Base-by-base conservation (phyloP, 1,284 basidiomycete species). In the Sanghuangporus weigelae region DNA sequence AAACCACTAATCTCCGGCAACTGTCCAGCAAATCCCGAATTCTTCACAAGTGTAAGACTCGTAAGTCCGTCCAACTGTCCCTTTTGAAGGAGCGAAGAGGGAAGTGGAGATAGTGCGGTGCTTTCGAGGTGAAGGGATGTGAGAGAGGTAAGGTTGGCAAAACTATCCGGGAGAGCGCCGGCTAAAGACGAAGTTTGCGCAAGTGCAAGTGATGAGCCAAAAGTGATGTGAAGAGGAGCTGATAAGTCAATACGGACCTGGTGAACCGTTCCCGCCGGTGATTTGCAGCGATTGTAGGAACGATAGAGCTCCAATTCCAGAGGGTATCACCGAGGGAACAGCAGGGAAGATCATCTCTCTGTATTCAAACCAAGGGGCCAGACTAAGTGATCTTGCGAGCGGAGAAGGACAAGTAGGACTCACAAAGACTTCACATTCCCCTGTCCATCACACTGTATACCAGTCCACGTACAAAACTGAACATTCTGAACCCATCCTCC, bases 401-500 rank as follows among this genome's bases (percentile, higher is more conserved):
- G 35, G 49, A 21, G 40, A 39, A 21, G 16, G 31, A 44, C 4
- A 31, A 26, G 38, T 11, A 31, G 4, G 19, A 76, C 82, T 68
- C 63, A 83, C 82, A 84, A 67, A 31, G 75, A 76, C n/a, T 73
- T 71, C 3, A 83, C 76, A 26, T 70, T 69, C 2, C 80, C 80
- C 19, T 73, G 71, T 1, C 72, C 70, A 67, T 79, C 76, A 64
- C 82, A 84, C 26, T 65, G 69, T 1, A 84, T 77, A 2, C 83
- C 82, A 14, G 68, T 73, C 82, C 82, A 84, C 0, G 76, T 71
- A 67, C 82, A 84, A 63, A 81, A 80, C 40, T 75, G 73, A 31
- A 77, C 69, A 60, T 83, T 78, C 66, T 78, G 75, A 53, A 77
- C 74, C 82, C 82, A 84, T 1, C 77, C 77, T 3, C 76, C 76